Percentiles rank a stretch among this genome's conserved stretches.
These are phyloP conservation scores for Sungouiozyma intestinalis DNA, from an alignment of 805 yeast species.

Conservation along the genomic window DNA sequence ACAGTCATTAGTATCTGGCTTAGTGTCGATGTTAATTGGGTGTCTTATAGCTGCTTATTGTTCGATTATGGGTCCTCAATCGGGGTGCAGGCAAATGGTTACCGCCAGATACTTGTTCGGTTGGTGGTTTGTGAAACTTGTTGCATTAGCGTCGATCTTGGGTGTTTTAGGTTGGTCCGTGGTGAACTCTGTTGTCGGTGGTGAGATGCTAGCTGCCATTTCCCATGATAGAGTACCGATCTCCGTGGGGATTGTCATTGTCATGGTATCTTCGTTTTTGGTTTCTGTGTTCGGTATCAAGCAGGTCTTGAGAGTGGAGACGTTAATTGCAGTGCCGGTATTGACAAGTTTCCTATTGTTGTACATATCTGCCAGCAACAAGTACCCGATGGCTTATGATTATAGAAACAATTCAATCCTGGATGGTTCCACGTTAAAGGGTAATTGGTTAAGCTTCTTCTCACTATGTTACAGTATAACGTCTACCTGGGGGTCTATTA, in stretches of 20 bases:
- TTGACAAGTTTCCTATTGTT: slow-evolving; percentile 54
- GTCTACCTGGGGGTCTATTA: slow-evolving; percentile 81
- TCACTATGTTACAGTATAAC: slow-evolving; percentile 68
- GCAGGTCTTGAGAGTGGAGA: slow-evolving; percentile 57
- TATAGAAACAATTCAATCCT: slow-evolving; percentile 27
- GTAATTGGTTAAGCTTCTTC: slow-evolving; percentile 65
- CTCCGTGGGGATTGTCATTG: slow-evolving; percentile 64
- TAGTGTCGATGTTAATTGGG: slow-evolving; percentile 56
- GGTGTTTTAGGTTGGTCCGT: slow-evolving; percentile 93
- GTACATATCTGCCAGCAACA: slow-evolving; percentile 48
- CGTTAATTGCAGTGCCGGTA: slow-evolving; percentile 59
- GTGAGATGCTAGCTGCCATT: slow-evolving; percentile 62
- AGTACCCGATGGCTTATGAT: slow-evolving; percentile 28
- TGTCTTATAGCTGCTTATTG: slow-evolving; percentile 74
- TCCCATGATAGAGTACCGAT: slow-evolving; percentile 58
- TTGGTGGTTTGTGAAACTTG: slow-evolving; percentile 72
- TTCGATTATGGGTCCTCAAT: slow-evolving; percentile 79
- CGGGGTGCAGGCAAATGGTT: slow-evolving; percentile 86
- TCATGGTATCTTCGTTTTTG: slow-evolving; percentile 49
- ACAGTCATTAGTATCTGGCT: slow-evolving; percentile 52
- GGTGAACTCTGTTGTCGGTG: slow-evolving; percentile 82
- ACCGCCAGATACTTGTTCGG: slow-evolving; percentile 74
- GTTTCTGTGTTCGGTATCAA: slow-evolving; percentile 75
- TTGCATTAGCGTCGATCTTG: slow-evolving; percentile 57
- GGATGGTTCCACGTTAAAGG: slow-evolving; percentile 36